Conservation (phyloP, 2,329 filamentous ascomycete species). For the Talaromyces piceae region DNA sequence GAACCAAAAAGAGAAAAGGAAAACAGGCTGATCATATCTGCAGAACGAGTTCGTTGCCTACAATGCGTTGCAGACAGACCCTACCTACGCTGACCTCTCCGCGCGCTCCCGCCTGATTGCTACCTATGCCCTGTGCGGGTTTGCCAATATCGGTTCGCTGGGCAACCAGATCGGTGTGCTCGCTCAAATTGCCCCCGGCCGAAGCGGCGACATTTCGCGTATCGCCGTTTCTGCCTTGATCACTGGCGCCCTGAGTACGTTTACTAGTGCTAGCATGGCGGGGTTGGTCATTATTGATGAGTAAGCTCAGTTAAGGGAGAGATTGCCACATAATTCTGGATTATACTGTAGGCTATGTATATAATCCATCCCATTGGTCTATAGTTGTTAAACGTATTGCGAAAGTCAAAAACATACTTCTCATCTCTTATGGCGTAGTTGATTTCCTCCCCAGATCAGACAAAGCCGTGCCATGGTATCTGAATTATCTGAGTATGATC, state of each 20-base stretch:
- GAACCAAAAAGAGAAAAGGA: background rate
- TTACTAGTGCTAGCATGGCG: conserved; percentile 71
- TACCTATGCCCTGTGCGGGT: conserved; percentile 74
- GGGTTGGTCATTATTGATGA: conserved; percentile 62
- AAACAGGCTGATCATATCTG: background rate
- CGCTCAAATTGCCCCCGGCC: conserved; percentile 67
- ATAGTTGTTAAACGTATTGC: too few species aligned
- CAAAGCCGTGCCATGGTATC: too few species aligned
- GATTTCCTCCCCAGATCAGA: too few species aligned
- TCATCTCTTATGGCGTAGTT: too few species aligned
- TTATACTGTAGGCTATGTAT: background rate
- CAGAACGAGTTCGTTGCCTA: conserved; percentile 76
- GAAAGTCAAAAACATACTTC: too few species aligned
- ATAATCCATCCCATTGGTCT: background rate
- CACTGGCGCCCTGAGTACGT: conserved; percentile 68
- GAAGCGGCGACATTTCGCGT: conserved; percentile 65
- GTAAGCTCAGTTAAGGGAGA: too few species aligned
- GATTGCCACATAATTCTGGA: background rate
- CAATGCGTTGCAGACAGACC: conserved; percentile 45
- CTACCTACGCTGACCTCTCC: conserved; percentile 52
- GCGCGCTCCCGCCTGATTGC: conserved; percentile 70
- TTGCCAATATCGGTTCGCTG: conserved; percentile 79
- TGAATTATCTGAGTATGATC: too few species aligned
- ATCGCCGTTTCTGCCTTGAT: conserved; percentile 71
- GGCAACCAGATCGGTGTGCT: conserved; percentile 87